phyloP scores from a whole-genome alignment of 768 basidiomycete species.

The Lentinula aciculospora region DNA sequence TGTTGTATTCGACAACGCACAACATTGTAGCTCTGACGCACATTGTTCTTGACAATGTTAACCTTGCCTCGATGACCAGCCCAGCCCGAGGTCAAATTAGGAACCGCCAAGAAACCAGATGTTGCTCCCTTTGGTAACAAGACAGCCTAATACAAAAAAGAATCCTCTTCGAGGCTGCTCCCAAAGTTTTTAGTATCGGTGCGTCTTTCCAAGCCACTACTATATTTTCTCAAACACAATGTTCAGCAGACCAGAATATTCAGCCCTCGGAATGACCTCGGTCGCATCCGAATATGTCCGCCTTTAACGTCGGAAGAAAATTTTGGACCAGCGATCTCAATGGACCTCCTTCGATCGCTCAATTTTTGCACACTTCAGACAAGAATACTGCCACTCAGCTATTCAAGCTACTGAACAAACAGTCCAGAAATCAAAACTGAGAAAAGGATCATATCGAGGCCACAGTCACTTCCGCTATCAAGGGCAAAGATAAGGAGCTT shows the following conservation, averaged over 20 bases:
- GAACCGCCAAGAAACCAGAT: constrained; percentile 80
- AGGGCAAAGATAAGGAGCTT: constrained; percentile 65
- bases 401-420: constrained; percentile 98
- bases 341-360: constrained; percentile 96
- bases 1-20: constrained; percentile 9
- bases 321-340: constrained; percentile 97
- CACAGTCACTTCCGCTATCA: constrained; percentile 71
- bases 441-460: constrained; percentile 93
- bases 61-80: constrained; percentile 93
- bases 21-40: constrained; percentile 55
- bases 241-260: constrained; percentile 78
- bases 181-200: constrained; percentile 98
- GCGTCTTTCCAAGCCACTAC: constrained; percentile 15
- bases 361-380: constrained; percentile 95
- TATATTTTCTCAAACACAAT: neutral
- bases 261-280: constrained; percentile 85
- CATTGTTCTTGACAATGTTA: constrained; percentile 28
- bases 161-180: constrained; percentile 92
- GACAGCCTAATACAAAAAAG: constrained; percentile 68
- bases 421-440: constrained; percentile 93
- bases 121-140: constrained; percentile 81
- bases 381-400: constrained; percentile 99
- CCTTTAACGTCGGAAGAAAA: constrained; percentile 97
- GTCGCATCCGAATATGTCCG: constrained; percentile 98
- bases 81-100: constrained; percentile 66